Evolutionary conservation across 106 monocot species (phyloP), one percentile per base, ranked within the genome.

Genomic region (Vanilla planifolia): DNA sequence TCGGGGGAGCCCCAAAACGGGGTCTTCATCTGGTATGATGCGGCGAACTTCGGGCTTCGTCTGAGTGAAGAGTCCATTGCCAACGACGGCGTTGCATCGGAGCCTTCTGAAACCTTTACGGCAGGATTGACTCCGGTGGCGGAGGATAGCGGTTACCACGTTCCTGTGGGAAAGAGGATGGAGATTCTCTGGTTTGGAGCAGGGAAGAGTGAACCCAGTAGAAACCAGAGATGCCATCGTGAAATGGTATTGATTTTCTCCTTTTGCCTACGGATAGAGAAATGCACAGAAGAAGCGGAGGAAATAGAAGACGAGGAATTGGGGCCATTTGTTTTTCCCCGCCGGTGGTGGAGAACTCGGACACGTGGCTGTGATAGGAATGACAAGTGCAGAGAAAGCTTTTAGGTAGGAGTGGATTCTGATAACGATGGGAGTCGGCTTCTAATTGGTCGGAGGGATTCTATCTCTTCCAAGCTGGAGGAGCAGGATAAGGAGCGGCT

Each of bases 1-100:
- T 0, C 75, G 53, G 11, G 81, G 86, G 17, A 86, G 75, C 19
- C 43, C 51, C 7, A 9, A 1, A 21, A 48, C 6, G 2, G 51
- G 40, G 15, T 58, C 6, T 34, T 33, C 37, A 23, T 65, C 65
- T 8, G 86, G 86, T n/a, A 86, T 35, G 45, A 86, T 75, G 1
- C 86, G 74, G 6, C 81, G 74, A 57, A 81, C 81, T 39, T 86
- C 86, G 0, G 81, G 86, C 36, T 75, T 78, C 6, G 81, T 86
- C 66, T 86, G 87, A 6, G 87, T 82, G 79, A 82, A 87, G 24
- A 82, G 63, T 9, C 82, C 81, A 47, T 79, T 82, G 25, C 78
- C 75, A 16, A 44, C 22, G 41, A 26, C 57, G 2, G 61, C 61
- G 43, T 32, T 33, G 30, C n/a, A 22, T 35, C 50, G 36, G 21